These are phyloP conservation scores for Arthrobotrys conoides DNA, from an alignment of 2,329 filamentous ascomycete species.

Conservation along the genomic window DNA sequence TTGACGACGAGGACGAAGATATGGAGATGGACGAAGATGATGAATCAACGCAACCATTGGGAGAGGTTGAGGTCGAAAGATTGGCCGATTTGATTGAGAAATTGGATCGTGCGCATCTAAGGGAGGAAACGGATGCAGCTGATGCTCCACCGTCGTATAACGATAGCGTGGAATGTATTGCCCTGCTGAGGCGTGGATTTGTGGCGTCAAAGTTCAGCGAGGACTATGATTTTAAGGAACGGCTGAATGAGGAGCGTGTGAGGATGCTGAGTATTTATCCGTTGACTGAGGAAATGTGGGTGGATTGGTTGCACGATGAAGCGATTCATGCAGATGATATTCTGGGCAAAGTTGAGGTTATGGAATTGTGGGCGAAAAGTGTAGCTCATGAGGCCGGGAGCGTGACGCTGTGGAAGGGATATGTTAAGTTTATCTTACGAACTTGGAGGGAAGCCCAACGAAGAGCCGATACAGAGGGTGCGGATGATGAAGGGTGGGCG, in stretches of 20 bases:
- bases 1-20: slow-evolving; percentile 58
- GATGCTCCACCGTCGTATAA: slow-evolving; percentile 47
- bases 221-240: slow-evolving; percentile 56
- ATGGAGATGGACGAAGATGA: slow-evolving; percentile 54
- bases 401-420: slow-evolving; percentile 80
- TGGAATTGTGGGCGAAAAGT: slow-evolving; percentile 81
- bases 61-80: slow-evolving; percentile 43
- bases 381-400: slow-evolving; percentile 80
- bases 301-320: slow-evolving; percentile 82
- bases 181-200: slow-evolving; percentile 50
- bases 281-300: slow-evolving; percentile 77
- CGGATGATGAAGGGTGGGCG: slow-evolving; percentile 65
- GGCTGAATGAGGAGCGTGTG: slow-evolving; percentile 62
- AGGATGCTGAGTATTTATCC: slow-evolving; percentile 63
- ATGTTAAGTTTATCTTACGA: slow-evolving; percentile 82
- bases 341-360: slow-evolving; percentile 77
- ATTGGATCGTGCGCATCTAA: slow-evolving; percentile 47
- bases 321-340: slow-evolving; percentile 74
- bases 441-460: slow-evolving; percentile 75
- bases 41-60: slow-evolving; percentile 41
- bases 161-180: slow-evolving; percentile 56
- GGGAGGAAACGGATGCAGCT: slow-evolving; percentile 47
- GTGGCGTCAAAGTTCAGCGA: slow-evolving; percentile 50
- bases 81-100: slow-evolving; percentile 53
- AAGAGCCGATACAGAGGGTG: slow-evolving; percentile 66